These are phyloP conservation scores for Globisporangium solare DNA, from an alignment of 352 stramenopile genomes.

Conservation along the genomic window DNA sequence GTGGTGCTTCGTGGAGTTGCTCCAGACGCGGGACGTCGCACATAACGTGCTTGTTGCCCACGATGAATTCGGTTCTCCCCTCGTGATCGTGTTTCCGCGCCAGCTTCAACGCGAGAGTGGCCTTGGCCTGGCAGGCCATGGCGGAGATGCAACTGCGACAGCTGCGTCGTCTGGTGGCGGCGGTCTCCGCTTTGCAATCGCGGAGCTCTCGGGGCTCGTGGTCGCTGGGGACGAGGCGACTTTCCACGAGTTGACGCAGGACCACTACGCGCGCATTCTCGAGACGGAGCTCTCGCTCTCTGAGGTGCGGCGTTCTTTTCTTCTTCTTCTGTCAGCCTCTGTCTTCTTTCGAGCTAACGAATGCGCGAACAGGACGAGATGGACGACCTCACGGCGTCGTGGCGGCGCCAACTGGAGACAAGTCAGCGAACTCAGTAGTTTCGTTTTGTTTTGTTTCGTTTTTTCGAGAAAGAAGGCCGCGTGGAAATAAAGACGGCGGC, in stretches of 20 bases:
- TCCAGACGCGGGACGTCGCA: slow-evolving; percentile 32
- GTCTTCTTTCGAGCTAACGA: background rate
- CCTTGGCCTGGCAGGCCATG: too few species aligned
- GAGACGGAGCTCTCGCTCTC: slow-evolving; percentile 43
- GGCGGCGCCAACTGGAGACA: slow-evolving; percentile 1
- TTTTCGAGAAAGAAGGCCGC: too few species aligned
- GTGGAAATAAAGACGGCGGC: too few species aligned
- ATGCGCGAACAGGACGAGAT: slow-evolving; percentile 6
- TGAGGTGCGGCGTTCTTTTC: slow-evolving; percentile 25
- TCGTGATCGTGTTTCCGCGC: slow-evolving; percentile 55
- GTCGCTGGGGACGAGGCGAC: slow-evolving; percentile 26
- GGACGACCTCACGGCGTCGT: slow-evolving; percentile 6
- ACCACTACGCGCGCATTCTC: slow-evolving; percentile 35
- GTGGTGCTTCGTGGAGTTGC: slow-evolving; percentile 39
- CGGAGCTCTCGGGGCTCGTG: slow-evolving; percentile 55
- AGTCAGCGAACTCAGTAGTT: background rate
- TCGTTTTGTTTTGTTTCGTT: too few species aligned
- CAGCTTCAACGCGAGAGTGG: slow-evolving; percentile 25
- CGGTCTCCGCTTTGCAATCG: slow-evolving; percentile 49
- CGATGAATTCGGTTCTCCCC: background rate
- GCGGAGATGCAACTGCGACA: too few species aligned
- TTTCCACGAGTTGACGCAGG: slow-evolving; percentile 35
- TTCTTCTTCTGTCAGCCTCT: background rate
- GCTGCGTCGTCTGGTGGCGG: slow-evolving; percentile 1
- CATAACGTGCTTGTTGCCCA: slow-evolving; percentile 55